phyloP scores from a whole-genome alignment of 1,284 basidiomycete genomes.

The Coniferiporia weirii region DNA sequence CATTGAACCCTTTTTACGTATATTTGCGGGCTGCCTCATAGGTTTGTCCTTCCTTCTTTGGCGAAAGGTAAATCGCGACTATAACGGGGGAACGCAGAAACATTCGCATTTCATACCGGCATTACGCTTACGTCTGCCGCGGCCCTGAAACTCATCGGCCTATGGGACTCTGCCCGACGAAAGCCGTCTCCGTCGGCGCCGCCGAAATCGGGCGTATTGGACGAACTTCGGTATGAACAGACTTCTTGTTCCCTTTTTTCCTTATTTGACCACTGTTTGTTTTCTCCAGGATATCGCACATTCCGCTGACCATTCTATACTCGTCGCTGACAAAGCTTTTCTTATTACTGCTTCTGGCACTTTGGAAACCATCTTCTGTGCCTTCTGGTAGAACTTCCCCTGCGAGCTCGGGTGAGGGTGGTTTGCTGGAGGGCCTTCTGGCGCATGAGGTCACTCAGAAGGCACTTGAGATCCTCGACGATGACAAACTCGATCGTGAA shows the following conservation, averaged over 20 bases:
- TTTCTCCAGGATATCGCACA: slow-evolving; percentile 23
- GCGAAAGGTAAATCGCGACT: not conserved
- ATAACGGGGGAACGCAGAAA: slow-evolving; percentile 42
- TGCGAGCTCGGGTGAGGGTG: slow-evolving; percentile 1
- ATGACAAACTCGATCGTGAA: slow-evolving; percentile 68
- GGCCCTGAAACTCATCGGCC: slow-evolving; percentile 40
- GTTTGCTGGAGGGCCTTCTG: slow-evolving; percentile 1
- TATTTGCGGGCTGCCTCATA: slow-evolving; percentile 56
- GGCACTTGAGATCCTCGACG: slow-evolving; percentile 51
- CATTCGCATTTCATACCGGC: slow-evolving; percentile 63
- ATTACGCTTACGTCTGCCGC: slow-evolving; percentile 53
- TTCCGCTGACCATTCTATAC: slow-evolving; percentile 79
- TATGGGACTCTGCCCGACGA: slow-evolving; percentile 13
- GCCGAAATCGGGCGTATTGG: slow-evolving; percentile 46
- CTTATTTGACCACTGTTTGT: not conserved
- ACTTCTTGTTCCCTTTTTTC: slow-evolving; percentile 4
- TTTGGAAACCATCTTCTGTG: slow-evolving; percentile 62
- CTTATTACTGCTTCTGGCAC: slow-evolving; percentile 74
- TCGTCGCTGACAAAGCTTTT: slow-evolving; percentile 85
- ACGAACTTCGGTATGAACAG: slow-evolving; percentile 51
- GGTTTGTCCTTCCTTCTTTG: slow-evolving; percentile 34
- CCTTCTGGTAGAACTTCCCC: slow-evolving; percentile 23
- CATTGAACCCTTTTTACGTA: slow-evolving; percentile 45
- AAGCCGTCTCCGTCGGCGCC: slow-evolving; percentile 1
- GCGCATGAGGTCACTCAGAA: slow-evolving; percentile 31